These are phyloP conservation scores for Amanita pallidorosea DNA, from an alignment of 768 basidiomycete species.

Conservation along the genomic window DNA sequence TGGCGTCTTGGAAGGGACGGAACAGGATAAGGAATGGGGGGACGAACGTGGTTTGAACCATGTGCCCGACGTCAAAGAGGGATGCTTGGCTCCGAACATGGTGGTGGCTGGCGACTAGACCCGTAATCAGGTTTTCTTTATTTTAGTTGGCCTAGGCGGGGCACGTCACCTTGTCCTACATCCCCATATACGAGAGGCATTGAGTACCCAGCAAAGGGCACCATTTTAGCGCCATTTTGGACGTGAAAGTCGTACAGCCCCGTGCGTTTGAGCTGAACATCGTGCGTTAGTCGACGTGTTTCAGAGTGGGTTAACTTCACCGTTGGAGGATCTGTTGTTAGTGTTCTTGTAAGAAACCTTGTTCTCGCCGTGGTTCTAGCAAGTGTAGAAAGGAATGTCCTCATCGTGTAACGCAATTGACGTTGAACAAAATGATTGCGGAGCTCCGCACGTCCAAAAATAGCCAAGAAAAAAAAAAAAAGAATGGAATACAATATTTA, in stretches of 20 bases:
- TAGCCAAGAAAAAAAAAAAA: no score
- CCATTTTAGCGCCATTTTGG: slow-evolving; percentile 82
- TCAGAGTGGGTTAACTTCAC: background rate
- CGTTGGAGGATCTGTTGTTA: background rate
- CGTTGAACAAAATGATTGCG: background rate
- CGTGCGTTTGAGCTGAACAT: slow-evolving; percentile 42
- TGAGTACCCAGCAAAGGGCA: slow-evolving; percentile 88
- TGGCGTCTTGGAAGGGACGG: background rate
- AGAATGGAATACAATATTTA: no score
- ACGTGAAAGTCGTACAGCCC: slow-evolving; percentile 86
- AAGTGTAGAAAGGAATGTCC: background rate
- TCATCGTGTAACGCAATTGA: no score
- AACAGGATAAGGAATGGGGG: background rate
- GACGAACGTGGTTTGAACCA: slow-evolving; percentile 84
- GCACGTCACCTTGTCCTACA: slow-evolving; percentile 62
- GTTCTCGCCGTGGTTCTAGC: background rate
- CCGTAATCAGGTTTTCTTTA: slow-evolving; percentile 2
- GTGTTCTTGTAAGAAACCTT: background rate
- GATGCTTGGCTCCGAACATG: slow-evolving; percentile 78
- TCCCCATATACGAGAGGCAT: slow-evolving; percentile 89
- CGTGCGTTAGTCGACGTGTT: background rate
- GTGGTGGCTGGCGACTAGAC: slow-evolving; percentile 64
- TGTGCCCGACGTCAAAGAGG: slow-evolving; percentile 96
- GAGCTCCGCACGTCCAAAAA: background rate
- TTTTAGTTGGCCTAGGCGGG: slow-evolving; percentile 8